Conservation (phyloP, 2,329 filamentous ascomycete genomes). For the Bipolaris bicolor region DNA sequence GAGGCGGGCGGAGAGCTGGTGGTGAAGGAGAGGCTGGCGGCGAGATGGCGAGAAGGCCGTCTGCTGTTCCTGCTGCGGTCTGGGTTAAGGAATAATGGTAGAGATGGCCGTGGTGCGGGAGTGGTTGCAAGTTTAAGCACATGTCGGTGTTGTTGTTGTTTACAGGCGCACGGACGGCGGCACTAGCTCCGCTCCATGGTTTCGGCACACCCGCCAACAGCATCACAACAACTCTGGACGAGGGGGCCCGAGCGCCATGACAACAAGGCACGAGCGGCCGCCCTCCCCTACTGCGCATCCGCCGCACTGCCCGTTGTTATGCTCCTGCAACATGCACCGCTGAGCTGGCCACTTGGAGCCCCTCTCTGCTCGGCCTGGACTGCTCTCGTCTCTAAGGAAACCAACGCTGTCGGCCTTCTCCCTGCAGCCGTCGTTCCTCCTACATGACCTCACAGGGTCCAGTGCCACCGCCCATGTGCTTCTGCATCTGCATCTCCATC, state of each 20-base stretch:
- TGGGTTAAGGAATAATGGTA: conserved; percentile 45
- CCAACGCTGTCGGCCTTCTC: conserved; percentile 4
- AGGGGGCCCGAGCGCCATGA: conserved; percentile 29
- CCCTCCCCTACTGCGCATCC: conserved; percentile 10
- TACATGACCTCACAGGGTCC: conserved; percentile 38
- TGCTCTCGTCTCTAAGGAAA: conserved; percentile 15
- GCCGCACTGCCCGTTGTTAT: conserved; percentile 11
- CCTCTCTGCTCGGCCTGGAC: not conserved
- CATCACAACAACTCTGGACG: conserved; percentile 32
- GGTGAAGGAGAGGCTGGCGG: conserved; percentile 24
- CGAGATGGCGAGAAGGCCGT: conserved; percentile 25
- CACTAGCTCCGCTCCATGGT: conserved; percentile 29
- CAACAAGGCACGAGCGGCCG: conserved; percentile 20
- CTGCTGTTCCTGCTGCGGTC: conserved; percentile 26
- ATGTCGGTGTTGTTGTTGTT: conserved; percentile 36
- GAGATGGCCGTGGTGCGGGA: conserved; percentile 43
- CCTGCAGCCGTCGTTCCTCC: conserved; percentile 12
- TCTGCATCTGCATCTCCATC: conserved; percentile 9
- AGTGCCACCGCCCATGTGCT: conserved; percentile 4
- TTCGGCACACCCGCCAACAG: conserved; percentile 32
- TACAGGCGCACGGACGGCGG: conserved; percentile 20
- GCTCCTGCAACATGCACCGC: conserved; percentile 7
- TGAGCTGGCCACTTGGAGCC: not conserved
- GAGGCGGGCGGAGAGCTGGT: conserved; percentile 3
- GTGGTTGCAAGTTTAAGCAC: conserved; percentile 38